Percentiles rank a stretch among this genome's conserved stretches.
phyloP scores from a whole-genome alignment of 2,329 filamentous ascomycete genomes.

The Leptodontidium sp. region DNA sequence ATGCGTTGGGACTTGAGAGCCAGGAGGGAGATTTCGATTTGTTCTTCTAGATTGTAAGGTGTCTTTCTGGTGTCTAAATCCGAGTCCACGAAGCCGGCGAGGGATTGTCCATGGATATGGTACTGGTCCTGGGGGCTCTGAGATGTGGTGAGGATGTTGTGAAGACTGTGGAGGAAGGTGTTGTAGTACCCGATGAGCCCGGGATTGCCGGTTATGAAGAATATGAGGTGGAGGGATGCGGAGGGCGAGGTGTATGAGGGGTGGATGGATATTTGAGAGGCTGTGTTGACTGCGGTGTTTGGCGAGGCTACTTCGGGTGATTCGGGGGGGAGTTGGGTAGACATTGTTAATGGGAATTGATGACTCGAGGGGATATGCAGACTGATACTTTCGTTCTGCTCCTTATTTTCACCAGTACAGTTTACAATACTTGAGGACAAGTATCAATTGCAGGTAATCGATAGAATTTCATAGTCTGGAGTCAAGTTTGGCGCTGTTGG shows the following conservation, averaged over 20 bases:
- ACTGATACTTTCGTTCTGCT: not conserved
- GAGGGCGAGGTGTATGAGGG: constrained; percentile 28
- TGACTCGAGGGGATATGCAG: not conserved
- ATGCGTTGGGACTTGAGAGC: constrained; percentile 37
- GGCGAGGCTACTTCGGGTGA: not conserved
- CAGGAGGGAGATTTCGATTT: constrained; percentile 51
- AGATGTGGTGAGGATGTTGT: constrained; percentile 58
- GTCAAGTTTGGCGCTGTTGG: not conserved
- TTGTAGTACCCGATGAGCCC: constrained; percentile 78
- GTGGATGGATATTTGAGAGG: constrained; percentile 35
- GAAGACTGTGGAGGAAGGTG: constrained; percentile 68
- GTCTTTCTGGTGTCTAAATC: constrained; percentile 54
- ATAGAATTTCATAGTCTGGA: not conserved
- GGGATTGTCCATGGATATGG: constrained; percentile 65
- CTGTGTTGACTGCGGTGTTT: not conserved
- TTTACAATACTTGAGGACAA: not conserved
- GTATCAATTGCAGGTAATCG: not conserved
- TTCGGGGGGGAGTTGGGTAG: not conserved
- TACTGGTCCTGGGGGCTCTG: constrained; percentile 42
- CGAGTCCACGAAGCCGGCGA: constrained; percentile 63
- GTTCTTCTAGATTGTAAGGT: constrained; percentile 58
- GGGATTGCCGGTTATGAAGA: constrained; percentile 80
- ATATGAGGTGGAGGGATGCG: constrained; percentile 59
- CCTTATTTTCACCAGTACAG: not conserved
- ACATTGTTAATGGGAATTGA: not conserved